Evolutionary conservation across 148 eudicot species (phyloP).

Genomic region (Silene latifolia): DNA sequence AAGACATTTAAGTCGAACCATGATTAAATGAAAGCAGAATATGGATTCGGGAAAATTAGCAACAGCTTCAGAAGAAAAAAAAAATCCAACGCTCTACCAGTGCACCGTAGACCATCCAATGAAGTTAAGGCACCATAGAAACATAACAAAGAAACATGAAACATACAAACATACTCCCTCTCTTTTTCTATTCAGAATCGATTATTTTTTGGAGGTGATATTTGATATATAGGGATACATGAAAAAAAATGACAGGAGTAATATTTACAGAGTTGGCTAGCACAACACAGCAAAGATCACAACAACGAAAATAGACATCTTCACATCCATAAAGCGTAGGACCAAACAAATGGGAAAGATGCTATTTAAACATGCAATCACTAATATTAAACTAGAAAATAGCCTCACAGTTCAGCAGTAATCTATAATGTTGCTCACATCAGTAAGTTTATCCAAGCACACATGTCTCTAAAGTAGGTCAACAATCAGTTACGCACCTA

Average conservation of each 20-base stretch:
- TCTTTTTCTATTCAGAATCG: not conserved
- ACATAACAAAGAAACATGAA: not conserved
- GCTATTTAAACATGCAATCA: not conserved
- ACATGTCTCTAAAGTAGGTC: not conserved
- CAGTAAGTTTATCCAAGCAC: not conserved
- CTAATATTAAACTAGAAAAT: too few relatives aligned
- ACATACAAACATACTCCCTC: too few relatives aligned
- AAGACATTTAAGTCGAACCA: conserved; percentile 48
- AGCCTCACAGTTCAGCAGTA: too few relatives aligned
- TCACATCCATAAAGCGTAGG: not conserved
- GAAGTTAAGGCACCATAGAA: conserved; percentile 1
- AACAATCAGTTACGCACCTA: not conserved
- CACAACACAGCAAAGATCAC: not conserved
- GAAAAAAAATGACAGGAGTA: not conserved
- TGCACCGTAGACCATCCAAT: not conserved
- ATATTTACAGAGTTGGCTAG: not conserved
- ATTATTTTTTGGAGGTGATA: too few relatives aligned
- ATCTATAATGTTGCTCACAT: not conserved
- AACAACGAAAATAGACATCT: not conserved
- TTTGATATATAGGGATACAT: not conserved
- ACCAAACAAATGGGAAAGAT: not conserved
- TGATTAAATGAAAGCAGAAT: conserved; percentile 24
- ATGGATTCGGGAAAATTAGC: conserved; percentile 12
- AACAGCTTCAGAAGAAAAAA: conserved; percentile 6
- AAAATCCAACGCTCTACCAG: not conserved